Percentiles rank a stretch among this genome's conserved stretches.
Conservation (phyloP, 192 early-diverging fungal species). For the Paraglomus occultum region DNA sequence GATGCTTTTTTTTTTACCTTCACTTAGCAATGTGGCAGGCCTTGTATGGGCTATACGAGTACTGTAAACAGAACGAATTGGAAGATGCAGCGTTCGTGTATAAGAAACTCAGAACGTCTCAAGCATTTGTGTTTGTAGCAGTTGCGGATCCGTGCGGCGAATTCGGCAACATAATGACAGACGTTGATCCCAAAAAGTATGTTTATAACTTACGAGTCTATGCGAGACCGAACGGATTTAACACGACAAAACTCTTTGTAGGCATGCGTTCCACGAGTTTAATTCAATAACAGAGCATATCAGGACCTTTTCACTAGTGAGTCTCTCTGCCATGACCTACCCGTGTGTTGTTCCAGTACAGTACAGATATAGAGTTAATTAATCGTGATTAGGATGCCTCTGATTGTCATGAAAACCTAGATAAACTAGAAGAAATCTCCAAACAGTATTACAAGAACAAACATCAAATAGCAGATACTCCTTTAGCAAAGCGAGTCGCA, state of each 20-base stretch:
- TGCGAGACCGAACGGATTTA: too few relatives aligned
- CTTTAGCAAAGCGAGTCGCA: neutral
- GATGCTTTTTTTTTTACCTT: neutral
- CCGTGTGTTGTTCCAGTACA: too few relatives aligned
- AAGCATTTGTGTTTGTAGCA: slow-evolving; percentile 50
- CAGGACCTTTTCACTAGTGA: too few relatives aligned
- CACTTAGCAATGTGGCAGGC: slow-evolving; percentile 41
- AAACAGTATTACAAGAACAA: neutral
- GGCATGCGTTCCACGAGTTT: too few relatives aligned
- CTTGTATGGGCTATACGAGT: slow-evolving; percentile 43
- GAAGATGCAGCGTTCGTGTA: slow-evolving; percentile 46
- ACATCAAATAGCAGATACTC: neutral
- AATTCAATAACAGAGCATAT: too few relatives aligned
- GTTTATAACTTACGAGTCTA: too few relatives aligned
- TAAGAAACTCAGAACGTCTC: slow-evolving; percentile 39
- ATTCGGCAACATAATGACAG: neutral
- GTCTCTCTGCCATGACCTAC: too few relatives aligned
- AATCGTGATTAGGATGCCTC: neutral
- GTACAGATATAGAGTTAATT: neutral
- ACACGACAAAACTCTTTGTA: too few relatives aligned
- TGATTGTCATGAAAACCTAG: neutral
- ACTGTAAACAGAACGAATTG: slow-evolving; percentile 44
- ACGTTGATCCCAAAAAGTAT: too few relatives aligned
- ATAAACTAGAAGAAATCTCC: neutral
- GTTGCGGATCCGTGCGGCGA: slow-evolving; percentile 19